Percentiles rank a stretch among this genome's conserved stretches.
Evolutionary conservation across 2,329 filamentous ascomycete genomes (phyloP).

Genomic region (Fonsecaea monophora): DNA sequence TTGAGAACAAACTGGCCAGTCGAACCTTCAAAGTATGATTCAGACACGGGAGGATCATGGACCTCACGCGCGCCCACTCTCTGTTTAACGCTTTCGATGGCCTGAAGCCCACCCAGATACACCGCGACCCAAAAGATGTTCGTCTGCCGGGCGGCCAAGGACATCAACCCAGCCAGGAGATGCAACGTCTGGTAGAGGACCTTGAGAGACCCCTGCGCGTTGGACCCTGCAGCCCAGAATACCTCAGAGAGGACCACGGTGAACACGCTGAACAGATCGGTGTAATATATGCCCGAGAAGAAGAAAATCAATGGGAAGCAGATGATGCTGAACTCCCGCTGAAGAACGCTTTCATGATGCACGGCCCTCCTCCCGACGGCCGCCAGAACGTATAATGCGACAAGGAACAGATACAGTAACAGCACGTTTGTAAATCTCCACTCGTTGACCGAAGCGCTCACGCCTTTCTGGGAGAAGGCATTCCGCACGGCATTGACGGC

Average conservation of each 20-base stretch:
- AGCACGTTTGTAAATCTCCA: slow-evolving; percentile 34
- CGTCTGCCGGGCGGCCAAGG: slow-evolving; percentile 85
- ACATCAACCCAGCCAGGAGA: slow-evolving; percentile 66
- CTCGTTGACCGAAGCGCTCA: slow-evolving; percentile 29
- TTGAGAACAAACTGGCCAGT: slow-evolving; percentile 3
- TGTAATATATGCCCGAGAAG: slow-evolving; percentile 95
- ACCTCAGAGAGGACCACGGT: slow-evolving; percentile 74
- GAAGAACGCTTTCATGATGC: slow-evolving; percentile 57
- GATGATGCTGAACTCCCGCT: slow-evolving; percentile 57
- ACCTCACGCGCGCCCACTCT: slow-evolving; percentile 47
- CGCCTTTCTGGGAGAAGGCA: slow-evolving; percentile 52
- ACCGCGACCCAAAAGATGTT: slow-evolving; percentile 91
- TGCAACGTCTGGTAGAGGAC: slow-evolving; percentile 41
- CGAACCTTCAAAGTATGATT: slow-evolving; percentile 59
- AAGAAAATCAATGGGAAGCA: slow-evolving; percentile 93
- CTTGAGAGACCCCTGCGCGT: slow-evolving; percentile 29
- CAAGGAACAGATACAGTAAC: slow-evolving; percentile 35
- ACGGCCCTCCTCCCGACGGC: slow-evolving; percentile 50
- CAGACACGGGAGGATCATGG: slow-evolving; percentile 58
- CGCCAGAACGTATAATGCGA: slow-evolving; percentile 34
- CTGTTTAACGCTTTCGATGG: slow-evolving; percentile 44
- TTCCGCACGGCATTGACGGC: slow-evolving; percentile 55
- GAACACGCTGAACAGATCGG: slow-evolving; percentile 82
- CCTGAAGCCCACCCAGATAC: slow-evolving; percentile 55
- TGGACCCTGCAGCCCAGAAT: slow-evolving; percentile 46